Conservation (phyloP, 495 filamentous ascomycete species). For the Annulohypoxylon moriforme region DNA sequence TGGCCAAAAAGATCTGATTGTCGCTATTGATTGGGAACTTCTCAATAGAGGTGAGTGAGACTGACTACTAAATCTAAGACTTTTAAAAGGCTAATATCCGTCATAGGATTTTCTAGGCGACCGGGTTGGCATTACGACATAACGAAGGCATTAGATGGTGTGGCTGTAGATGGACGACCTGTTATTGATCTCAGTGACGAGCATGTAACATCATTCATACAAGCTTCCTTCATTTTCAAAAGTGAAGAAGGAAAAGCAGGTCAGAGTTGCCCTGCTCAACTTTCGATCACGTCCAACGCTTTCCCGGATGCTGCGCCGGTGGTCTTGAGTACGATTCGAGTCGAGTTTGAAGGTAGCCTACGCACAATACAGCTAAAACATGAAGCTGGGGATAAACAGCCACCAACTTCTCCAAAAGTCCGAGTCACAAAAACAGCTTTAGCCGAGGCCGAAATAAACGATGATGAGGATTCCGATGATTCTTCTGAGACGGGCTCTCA, state of each 20-base stretch:
- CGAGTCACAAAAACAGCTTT: constrained; percentile 46
- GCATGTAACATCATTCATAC: constrained; percentile 76
- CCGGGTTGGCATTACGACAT: constrained; percentile 78
- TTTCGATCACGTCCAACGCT: constrained; percentile 77
- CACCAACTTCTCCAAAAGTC: constrained; percentile 16
- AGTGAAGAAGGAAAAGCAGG: constrained; percentile 84
- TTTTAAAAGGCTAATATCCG: constrained; percentile 16
- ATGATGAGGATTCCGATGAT: constrained; percentile 34
- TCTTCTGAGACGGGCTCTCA: constrained; percentile 31
- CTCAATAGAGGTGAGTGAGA: constrained; percentile 69
- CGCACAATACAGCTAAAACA: constrained; percentile 65
- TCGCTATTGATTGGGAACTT: constrained; percentile 89
- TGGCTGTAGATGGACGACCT: constrained; percentile 68
- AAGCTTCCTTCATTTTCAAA: constrained; percentile 78
- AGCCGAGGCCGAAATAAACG: constrained; percentile 35
- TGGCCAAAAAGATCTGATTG: constrained; percentile 71
- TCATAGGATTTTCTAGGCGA: constrained; percentile 68
- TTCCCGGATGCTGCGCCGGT: constrained; percentile 71
- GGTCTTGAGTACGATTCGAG: constrained; percentile 69
- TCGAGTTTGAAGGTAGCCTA: constrained; percentile 76
- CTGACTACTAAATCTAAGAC: constrained; percentile 21
- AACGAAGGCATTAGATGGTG: constrained; percentile 70
- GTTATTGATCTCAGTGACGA: constrained; percentile 72
- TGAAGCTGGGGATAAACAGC: constrained; percentile 23
- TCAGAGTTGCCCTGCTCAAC: constrained; percentile 76